Evolutionary conservation across 2,329 filamentous ascomycete species (phyloP).

Genomic region (Stagonosporopsis tanaceti): DNA sequence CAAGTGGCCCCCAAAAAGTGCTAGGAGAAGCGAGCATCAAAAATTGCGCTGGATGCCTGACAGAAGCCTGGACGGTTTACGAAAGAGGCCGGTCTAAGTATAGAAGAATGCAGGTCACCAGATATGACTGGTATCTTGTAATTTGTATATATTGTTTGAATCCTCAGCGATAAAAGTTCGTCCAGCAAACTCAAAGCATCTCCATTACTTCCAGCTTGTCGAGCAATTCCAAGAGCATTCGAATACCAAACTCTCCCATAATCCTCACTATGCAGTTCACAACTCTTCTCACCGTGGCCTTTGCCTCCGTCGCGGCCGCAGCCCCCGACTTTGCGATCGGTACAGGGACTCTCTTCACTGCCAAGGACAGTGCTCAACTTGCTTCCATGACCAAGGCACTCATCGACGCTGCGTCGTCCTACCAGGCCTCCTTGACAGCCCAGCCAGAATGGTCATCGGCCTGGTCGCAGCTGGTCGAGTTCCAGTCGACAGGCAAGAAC

Average conservation of each 20-base stretch:
- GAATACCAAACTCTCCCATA: background rate
- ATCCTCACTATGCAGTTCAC: conserved; percentile 8
- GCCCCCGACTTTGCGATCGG: conserved; percentile 9
- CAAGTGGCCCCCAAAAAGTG: background rate
- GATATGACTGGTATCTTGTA: conserved; percentile 4
- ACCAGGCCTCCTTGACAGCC: conserved; percentile 11
- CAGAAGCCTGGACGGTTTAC: background rate
- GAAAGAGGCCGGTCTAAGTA: conserved; percentile 3
- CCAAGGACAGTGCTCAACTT: background rate
- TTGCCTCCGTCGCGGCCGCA: conserved; percentile 7
- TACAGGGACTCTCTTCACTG: background rate
- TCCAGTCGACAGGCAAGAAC: conserved; percentile 15
- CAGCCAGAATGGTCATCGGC: conserved; percentile 13
- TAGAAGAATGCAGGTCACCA: background rate
- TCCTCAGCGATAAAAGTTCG: too few relatives aligned
- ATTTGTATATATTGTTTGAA: conserved; percentile 1
- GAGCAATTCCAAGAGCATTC: background rate
- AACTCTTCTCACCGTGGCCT: conserved; percentile 1
- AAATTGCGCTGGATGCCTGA: conserved; percentile 4
- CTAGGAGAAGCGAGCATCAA: background rate
- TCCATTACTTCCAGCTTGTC: background rate
- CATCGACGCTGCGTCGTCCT: conserved; percentile 1
- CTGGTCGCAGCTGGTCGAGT: conserved; percentile 4
- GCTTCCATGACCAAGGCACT: conserved; percentile 10
- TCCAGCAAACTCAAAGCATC: background rate